Conservation (phyloP, 345 rosid genomes). For the Citrus unshiu region DNA sequence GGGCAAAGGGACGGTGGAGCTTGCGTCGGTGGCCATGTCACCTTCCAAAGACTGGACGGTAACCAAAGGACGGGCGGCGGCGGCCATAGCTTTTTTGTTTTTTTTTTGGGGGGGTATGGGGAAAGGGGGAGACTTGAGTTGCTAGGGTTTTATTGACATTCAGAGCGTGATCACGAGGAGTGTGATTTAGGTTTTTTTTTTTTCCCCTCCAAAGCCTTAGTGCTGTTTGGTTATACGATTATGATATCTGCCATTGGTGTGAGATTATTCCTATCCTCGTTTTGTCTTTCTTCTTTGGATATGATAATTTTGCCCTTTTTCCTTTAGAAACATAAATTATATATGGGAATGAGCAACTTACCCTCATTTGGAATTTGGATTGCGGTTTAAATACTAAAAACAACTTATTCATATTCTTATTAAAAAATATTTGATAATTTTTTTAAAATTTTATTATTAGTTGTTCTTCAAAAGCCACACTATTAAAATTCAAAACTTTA, state of each 20-base stretch:
- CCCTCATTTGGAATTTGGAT: no score
- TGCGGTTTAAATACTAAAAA: no score
- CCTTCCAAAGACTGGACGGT: slow-evolving; percentile 65
- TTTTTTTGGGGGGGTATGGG: not conserved
- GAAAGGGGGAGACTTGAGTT: not conserved
- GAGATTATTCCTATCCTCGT: not conserved
- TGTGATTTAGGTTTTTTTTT: not conserved
- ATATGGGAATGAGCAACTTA: no score
- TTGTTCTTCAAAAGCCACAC: no score
- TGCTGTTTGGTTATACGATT: not conserved
- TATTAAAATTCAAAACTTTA: no score
- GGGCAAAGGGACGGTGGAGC: slow-evolving; percentile 57
- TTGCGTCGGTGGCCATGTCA: slow-evolving; percentile 74
- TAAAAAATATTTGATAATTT: no score
- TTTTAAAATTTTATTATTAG: no score
- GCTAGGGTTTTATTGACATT: slow-evolving; percentile 4
- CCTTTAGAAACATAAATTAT: no score
- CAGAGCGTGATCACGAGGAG: not conserved
- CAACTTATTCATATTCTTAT: no score
- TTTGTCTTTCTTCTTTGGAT: no score
- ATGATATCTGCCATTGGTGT: not conserved
- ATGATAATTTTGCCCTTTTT: no score
- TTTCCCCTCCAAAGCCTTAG: no score
- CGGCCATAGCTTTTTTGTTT: slow-evolving; percentile 32
- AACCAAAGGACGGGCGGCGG: slow-evolving; percentile 78